Evolutionary conservation across 148 eudicot species (phyloP).

Genomic region (Cornus florida): DNA sequence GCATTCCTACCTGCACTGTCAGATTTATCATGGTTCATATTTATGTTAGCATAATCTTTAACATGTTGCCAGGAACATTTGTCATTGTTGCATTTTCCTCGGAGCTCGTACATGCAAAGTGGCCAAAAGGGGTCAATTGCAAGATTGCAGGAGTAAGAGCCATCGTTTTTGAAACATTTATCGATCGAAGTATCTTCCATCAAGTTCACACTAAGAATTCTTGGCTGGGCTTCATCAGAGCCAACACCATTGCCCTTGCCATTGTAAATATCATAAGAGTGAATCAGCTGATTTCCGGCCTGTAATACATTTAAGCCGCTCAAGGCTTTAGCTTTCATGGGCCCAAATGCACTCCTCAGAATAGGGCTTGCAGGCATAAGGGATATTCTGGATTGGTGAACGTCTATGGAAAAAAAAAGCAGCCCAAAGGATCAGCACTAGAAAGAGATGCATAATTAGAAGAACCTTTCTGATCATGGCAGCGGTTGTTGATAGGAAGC

Average conservation of each 20-base stretch:
- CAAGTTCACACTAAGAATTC: slow-evolving; percentile 14
- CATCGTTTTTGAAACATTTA: slow-evolving; percentile 31
- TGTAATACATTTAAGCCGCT: slow-evolving; percentile 14
- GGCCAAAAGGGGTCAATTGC: slow-evolving; percentile 65
- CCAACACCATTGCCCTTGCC: slow-evolving; percentile 9
- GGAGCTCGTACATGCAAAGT: slow-evolving; percentile 75
- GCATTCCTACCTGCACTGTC: slow-evolving; percentile 34
- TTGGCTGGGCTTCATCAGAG: slow-evolving; percentile 17
- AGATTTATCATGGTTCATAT: slow-evolving; percentile 19
- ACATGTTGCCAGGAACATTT: slow-evolving; percentile 77
- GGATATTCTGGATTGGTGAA: slow-evolving; percentile 19
- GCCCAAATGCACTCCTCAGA: slow-evolving; percentile 40
- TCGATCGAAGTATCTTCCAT: slow-evolving; percentile 24
- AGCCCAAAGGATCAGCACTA: slow-evolving; percentile 29
- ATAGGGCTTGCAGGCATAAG: slow-evolving; percentile 21
- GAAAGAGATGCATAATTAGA: slow-evolving; percentile 26
- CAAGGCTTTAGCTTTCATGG: slow-evolving; percentile 32
- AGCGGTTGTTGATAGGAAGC: slow-evolving; percentile 17
- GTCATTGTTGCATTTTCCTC: slow-evolving; percentile 74
- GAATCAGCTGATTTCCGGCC: slow-evolving; percentile 12
- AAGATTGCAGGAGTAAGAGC: slow-evolving; percentile 43
- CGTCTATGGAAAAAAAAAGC: slow-evolving; percentile 14
- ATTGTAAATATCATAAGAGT: slow-evolving; percentile 14
- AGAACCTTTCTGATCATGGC: slow-evolving; percentile 35
- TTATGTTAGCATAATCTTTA: slow-evolving; percentile 34